Evolutionary conservation across 306 rosid genomes (phyloP), one percentile per base, ranked within the genome.

Genomic region (Quercus gilva): DNA sequence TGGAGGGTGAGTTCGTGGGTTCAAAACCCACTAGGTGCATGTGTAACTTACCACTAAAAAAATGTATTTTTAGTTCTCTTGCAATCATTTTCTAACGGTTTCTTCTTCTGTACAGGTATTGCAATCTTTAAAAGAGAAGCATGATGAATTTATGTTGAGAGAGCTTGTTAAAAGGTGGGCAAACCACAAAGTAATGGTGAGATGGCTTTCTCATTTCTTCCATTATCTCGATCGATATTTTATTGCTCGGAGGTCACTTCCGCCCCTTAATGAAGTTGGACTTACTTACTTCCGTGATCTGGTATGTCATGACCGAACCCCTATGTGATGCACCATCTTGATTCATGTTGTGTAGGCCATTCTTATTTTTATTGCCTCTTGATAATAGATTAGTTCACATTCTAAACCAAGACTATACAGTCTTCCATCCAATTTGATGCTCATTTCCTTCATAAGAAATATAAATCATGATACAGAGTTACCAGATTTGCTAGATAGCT

Each of bases 131-230:
- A 68, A 85, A 79, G 98, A 78, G 77, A 90, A 93, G 84, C 88
- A 91, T 75, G 91, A 87, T 74, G 94, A 88, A 41, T 51, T 84
- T 77, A 83, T 93, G 94, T 77, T 93, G 78, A 85, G 84, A 71
- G 97, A 90, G 81, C 88, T 93, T 28, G 90, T 85, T 69, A 87
- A 79, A 89, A 89, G 94, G 88, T 93, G 98, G 98, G 87, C 86
- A 55, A 88, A 87, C 86, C 93, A 93, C 82, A 91, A 91, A 86
- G 84, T 68, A 49, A 87, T 91, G 98, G 92, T 90, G 69, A 58
- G 79, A n/a, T 90, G 94, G 86, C 93, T 91, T 61, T 88, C 89
- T 75, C 87, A 86, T 51, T 76, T 91, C 74, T 93, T 93, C 78
- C n/a, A 57, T 56, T 88, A 85, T 87, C 92, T 91, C 67, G 88